Evolutionary conservation across 805 yeast species (phyloP), one percentile per base, ranked within the genome.

Genomic region (Pichia sporocuriosa): DNA sequence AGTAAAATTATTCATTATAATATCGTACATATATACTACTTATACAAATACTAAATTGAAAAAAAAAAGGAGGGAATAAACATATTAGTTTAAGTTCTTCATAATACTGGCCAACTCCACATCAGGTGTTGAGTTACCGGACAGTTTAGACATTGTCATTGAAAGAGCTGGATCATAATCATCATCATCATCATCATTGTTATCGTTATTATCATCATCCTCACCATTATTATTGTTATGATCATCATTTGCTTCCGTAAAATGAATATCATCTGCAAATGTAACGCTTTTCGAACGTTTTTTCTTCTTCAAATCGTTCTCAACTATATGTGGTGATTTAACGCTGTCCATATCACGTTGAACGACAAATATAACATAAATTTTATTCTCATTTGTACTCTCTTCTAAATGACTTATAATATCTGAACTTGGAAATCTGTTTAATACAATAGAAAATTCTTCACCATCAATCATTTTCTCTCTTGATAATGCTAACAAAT

Each of bases 401-500:
- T 37, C 32, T 12, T 43, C 44, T 25, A 48, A 26, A 33, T 48
- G 42, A 15, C 40, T 37, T 22, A 47, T 40, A 9, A 54, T 27
- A 7, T 43, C 38, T 17, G 50, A 53, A 32, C 43, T 42, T 32
- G 52, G 47, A 33, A 58, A 54, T 26, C 49, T 28, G 29, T 37
- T 37, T 47, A 52, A 49, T 42, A 54, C 19, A 42, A 42, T 13
- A 51, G 58, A 36, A 30, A 35, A 30, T 43, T 47, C 42, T 23
- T 43, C 44, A 19, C 44, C 46, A 12, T 47, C 47, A 17, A 45
- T 36, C 19, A 49, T 21, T 25, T 42, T 42, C 32, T 51, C 42
- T 15, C 35, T 25, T 31, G 45, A 44, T 37, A 57, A 22, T 11
- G 54, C 70, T 23, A 79, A 58, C 40, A 82, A 47, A 55, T 81